These are phyloP conservation scores for Dictyostelium capitatum DNA, from an alignment of 78 protist genomes.

Conservation along the genomic window DNA sequence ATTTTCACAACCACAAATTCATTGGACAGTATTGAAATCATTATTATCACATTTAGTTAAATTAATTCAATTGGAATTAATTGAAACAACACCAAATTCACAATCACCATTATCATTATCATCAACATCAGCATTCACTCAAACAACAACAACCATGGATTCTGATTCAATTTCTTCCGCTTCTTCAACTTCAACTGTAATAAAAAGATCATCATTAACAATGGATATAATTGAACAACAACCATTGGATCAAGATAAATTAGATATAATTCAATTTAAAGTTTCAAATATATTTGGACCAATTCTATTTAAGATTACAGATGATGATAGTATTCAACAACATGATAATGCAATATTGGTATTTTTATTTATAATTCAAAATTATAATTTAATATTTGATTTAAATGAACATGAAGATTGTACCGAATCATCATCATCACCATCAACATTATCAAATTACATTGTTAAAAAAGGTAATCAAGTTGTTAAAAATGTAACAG, in stretches of 20 bases:
- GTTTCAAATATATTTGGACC: constrained; percentile 46
- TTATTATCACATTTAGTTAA: constrained; percentile 28
- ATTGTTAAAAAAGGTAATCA: constrained; percentile 49
- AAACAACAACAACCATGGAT: neutral
- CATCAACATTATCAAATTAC: too few relatives aligned
- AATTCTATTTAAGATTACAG: constrained; percentile 12
- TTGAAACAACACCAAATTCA: neutral
- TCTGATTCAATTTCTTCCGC: neutral
- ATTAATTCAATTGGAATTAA: constrained; percentile 7
- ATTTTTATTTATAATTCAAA: neutral
- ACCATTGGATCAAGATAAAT: neutral
- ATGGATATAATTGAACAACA: neutral
- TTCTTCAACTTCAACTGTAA: neutral
- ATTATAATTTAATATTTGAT: constrained; percentile 2
- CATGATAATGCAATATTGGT: constrained; percentile 5
- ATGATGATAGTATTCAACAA: neutral
- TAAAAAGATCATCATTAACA: neutral
- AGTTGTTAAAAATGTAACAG: constrained; percentile 46
- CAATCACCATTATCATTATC: too few relatives aligned
- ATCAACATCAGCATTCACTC: too few relatives aligned
- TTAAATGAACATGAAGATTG: neutral
- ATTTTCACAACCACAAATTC: constrained; percentile 31
- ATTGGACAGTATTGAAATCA: constrained; percentile 37
- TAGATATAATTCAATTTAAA: constrained; percentile 1
- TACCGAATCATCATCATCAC: too few relatives aligned